phyloP scores from a whole-genome alignment of 768 basidiomycete species.

The Mycena epipterygia region DNA sequence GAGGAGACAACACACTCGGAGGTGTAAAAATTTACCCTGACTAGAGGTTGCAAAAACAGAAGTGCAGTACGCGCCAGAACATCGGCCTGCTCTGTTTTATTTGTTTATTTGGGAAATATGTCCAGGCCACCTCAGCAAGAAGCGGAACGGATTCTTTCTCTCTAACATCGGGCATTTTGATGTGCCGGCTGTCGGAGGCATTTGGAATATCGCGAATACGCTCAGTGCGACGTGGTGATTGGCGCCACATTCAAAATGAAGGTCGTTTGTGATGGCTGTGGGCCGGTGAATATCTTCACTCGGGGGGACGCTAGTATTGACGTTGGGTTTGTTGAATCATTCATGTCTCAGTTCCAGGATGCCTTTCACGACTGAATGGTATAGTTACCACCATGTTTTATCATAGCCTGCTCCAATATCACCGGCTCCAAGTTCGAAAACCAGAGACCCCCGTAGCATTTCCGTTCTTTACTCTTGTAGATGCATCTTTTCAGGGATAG shows the following conservation, averaged over 20 bases:
- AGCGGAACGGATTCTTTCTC: slow-evolving; percentile 50
- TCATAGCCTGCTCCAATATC: too few species aligned
- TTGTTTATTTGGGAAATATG: slow-evolving; percentile 49
- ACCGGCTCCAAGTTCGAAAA: too few species aligned
- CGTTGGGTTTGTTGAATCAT: slow-evolving; percentile 39
- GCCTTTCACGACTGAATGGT: neutral
- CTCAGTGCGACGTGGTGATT: slow-evolving; percentile 45
- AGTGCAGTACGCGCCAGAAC: too few species aligned
- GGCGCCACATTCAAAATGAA: slow-evolving; percentile 48
- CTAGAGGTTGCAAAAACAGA: too few species aligned
- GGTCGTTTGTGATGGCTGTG: slow-evolving; percentile 42
- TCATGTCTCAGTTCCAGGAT: too few species aligned
- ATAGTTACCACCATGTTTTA: too few species aligned
- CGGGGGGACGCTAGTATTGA: slow-evolving; percentile 42
- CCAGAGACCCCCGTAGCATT: too few species aligned
- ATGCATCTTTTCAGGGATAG: too few species aligned
- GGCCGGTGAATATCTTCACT: slow-evolving; percentile 42
- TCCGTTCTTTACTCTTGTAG: too few species aligned
- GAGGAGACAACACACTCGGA: too few species aligned
- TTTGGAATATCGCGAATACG: slow-evolving; percentile 41
- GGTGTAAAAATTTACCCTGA: too few species aligned
- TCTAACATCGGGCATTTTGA: slow-evolving; percentile 53
- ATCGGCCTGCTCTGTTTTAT: too few species aligned
- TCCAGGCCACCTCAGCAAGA: slow-evolving; percentile 47
- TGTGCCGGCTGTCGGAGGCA: neutral